Percentiles rank a stretch among this genome's conserved stretches.
Conservation (phyloP, 441 rosid species). For the Pelargonium hybrid region DNA sequence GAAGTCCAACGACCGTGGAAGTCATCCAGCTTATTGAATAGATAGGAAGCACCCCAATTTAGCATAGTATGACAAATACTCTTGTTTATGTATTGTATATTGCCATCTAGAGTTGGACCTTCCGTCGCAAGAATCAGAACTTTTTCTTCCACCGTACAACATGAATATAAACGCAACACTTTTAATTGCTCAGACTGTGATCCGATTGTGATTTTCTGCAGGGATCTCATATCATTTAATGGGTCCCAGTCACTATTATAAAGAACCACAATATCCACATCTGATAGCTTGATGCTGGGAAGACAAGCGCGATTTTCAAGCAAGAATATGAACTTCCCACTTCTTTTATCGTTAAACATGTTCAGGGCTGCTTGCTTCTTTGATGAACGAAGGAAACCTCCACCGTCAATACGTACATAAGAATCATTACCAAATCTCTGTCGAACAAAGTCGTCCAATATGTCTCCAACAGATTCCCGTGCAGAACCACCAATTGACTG, state of each 20-base stretch:
- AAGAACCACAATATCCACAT: constrained; percentile 60
- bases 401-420: constrained; percentile 63
- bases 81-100: constrained; percentile 32
- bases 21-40: constrained; percentile 52
- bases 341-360: constrained; percentile 55
- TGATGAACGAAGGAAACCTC: constrained; percentile 22
- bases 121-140: constrained; percentile 56
- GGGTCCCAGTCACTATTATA: constrained; percentile 78
- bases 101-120: constrained; percentile 37
- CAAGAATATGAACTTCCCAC: constrained; percentile 59
- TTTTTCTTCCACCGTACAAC: constrained; percentile 72
- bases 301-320: constrained; percentile 79
- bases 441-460: constrained; percentile 73
- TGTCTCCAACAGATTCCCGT: constrained; percentile 52
- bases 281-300: constrained; percentile 56
- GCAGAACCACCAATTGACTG: constrained; percentile 55
- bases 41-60: constrained; percentile 69
- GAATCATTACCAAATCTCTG: constrained; percentile 68
- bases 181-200: constrained; percentile 45
- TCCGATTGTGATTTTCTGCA: constrained; percentile 64
- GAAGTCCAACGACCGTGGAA: constrained; percentile 32
- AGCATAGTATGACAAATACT: constrained; percentile 42
- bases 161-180: constrained; percentile 61
- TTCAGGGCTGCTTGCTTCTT: constrained; percentile 51
- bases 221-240: constrained; percentile 47